A percentile compares a stretch with the other conserved stretches of the same genome.
These are phyloP conservation scores for Rhexocercosporidium sp. DNA, from an alignment of 2,329 filamentous ascomycete species.

Conservation along the genomic window DNA sequence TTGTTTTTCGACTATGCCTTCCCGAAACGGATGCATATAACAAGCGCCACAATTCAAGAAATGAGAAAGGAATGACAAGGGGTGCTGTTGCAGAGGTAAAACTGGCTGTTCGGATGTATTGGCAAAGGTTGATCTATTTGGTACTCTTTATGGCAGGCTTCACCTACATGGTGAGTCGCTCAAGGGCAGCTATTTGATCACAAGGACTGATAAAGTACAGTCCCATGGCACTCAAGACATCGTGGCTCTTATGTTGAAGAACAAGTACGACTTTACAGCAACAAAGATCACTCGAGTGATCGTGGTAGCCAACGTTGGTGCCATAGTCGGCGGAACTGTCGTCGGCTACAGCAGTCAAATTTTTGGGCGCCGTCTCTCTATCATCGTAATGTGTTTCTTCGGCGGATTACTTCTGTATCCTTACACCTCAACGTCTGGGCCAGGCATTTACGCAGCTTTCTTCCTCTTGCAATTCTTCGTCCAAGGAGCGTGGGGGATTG, in stretches of 20 bases:
- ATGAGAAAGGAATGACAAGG: slow-evolving; percentile 61
- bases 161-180: slow-evolving; percentile 83
- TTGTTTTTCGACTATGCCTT: slow-evolving; percentile 76
- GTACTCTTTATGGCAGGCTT: slow-evolving; percentile 89
- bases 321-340: slow-evolving; percentile 69
- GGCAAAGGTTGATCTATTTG: slow-evolving; percentile 80
- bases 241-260: slow-evolving; percentile 64
- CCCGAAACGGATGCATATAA: slow-evolving; percentile 79
- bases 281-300: slow-evolving; percentile 68
- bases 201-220: slow-evolving; percentile 37
- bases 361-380: slow-evolving; percentile 71
- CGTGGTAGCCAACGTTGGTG: slow-evolving; percentile 74
- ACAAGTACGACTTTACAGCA: slow-evolving; percentile 53
- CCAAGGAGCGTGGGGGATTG: slow-evolving; percentile 77
- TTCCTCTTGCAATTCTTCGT: slow-evolving; percentile 86
- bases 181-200: slow-evolving; percentile 53
- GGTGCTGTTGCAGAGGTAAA: slow-evolving; percentile 79
- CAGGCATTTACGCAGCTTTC: slow-evolving; percentile 74
- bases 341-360: slow-evolving; percentile 73
- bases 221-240: slow-evolving; percentile 52
- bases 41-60: slow-evolving; percentile 68
- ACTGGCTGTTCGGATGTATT: slow-evolving; percentile 78
- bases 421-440: slow-evolving; percentile 71
- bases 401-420: slow-evolving; percentile 84
- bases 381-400: slow-evolving; percentile 65